Conservation (phyloP, 1,139 yeast species). For the Torulaspora pretoriensis region DNA sequence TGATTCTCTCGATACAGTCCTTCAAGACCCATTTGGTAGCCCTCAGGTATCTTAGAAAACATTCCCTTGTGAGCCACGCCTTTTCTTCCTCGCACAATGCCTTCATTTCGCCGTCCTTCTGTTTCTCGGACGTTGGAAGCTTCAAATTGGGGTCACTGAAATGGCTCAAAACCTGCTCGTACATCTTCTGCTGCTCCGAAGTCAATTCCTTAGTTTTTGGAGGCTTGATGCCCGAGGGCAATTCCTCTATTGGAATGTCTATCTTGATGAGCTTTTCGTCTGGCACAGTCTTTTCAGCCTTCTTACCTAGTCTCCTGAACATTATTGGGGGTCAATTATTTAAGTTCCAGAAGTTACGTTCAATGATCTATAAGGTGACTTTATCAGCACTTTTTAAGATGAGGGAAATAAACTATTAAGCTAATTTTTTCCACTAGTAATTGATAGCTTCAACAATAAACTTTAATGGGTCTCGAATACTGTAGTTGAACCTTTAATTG, state of each 20-base stretch:
- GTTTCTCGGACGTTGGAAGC: slow-evolving; percentile 40
- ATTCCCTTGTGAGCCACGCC: slow-evolving; percentile 89
- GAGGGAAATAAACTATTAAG: neutral
- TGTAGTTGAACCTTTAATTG: neutral
- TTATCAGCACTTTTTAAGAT: neutral
- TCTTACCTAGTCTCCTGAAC: slow-evolving; percentile 22
- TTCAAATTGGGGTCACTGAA: slow-evolving; percentile 48
- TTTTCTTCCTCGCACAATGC: slow-evolving; percentile 59
- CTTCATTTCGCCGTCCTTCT: slow-evolving; percentile 23
- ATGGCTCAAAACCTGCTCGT: slow-evolving; percentile 52
- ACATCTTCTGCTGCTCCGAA: slow-evolving; percentile 54
- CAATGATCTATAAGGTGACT: neutral
- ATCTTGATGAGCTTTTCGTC: slow-evolving; percentile 30
- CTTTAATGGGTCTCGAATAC: neutral
- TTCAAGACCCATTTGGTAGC: slow-evolving; percentile 85
- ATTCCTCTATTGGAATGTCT: slow-evolving; percentile 49
- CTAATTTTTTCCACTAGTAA: neutral
- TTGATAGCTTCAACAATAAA: neutral
- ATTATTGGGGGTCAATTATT: neutral
- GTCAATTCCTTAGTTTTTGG: slow-evolving; percentile 51
- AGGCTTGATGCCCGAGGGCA: slow-evolving; percentile 46
- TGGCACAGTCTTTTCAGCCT: slow-evolving; percentile 27
- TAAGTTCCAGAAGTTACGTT: neutral
- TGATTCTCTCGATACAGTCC: slow-evolving; percentile 69
- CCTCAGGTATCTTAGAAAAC: slow-evolving; percentile 77